Evolutionary conservation across 352 stramenopile genomes (phyloP).

Genomic region (Saprolegnia parasitica): DNA sequence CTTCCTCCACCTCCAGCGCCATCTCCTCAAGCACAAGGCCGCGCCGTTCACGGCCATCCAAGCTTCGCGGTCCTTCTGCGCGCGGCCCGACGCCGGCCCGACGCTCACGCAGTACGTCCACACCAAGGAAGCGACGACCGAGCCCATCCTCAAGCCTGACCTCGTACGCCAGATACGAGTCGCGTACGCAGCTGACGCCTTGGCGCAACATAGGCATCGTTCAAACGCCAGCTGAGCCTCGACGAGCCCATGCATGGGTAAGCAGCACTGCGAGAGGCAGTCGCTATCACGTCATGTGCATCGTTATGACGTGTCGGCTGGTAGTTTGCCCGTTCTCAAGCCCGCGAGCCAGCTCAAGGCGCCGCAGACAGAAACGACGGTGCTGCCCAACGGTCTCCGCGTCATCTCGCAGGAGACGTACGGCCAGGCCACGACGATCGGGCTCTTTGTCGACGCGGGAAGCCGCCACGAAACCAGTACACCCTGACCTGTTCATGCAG

Average conservation of each 20-base stretch:
- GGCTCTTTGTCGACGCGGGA: constrained; percentile 90
- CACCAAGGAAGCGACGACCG: constrained; percentile 9
- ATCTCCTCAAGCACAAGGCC: constrained; percentile 11
- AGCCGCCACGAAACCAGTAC: constrained; percentile 74
- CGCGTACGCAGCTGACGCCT: not conserved
- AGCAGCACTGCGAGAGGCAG: not conserved
- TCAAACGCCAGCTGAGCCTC: constrained; percentile 20
- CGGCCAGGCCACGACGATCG: constrained; percentile 91
- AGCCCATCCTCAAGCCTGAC: constrained; percentile 27
- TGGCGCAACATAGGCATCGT: not conserved
- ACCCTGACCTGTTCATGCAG: constrained; percentile 5
- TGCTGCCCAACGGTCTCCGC: constrained; percentile 90
- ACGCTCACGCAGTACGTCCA: constrained; percentile 26
- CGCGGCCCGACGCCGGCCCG: not conserved
- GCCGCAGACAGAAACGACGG: constrained; percentile 90
- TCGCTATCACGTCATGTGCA: not conserved
- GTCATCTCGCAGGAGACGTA: constrained; percentile 97
- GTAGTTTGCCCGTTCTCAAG: constrained; percentile 72
- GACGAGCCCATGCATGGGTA: constrained; percentile 27
- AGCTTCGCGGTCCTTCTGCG: constrained; percentile 3
- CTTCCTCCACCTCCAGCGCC: constrained; percentile 3
- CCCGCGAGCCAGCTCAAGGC: constrained; percentile 72
- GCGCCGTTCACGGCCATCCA: not conserved
- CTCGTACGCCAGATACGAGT: constrained; percentile 5
- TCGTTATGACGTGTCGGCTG: not conserved